These are phyloP conservation scores for Dryadomyces quercivorus DNA, from an alignment of 2,329 filamentous ascomycete genomes.

Conservation along the genomic window DNA sequence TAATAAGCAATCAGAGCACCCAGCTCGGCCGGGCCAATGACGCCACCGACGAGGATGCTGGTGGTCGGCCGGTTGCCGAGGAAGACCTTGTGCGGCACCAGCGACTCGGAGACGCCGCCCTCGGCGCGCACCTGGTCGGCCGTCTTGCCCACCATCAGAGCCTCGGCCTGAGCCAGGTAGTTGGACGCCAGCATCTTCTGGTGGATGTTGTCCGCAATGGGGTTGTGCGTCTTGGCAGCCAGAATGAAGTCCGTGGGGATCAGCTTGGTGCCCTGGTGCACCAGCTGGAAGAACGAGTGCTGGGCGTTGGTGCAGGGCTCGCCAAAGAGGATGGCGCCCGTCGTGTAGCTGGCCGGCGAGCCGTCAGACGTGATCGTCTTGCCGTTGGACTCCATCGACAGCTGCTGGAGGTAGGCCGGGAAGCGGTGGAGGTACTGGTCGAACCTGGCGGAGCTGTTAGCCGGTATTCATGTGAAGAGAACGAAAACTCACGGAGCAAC, in stretches of 20 bases:
- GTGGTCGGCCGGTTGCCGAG: slow-evolving; percentile 94
- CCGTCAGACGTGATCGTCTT: slow-evolving; percentile 89
- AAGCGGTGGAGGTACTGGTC: slow-evolving; percentile 99
- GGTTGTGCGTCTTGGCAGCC: slow-evolving; percentile 93
- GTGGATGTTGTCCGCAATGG: slow-evolving; percentile 81
- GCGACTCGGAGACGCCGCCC: slow-evolving; percentile 51
- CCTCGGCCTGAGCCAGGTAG: slow-evolving; percentile 82
- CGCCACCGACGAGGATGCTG: slow-evolving; percentile 76
- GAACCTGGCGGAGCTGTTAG: slow-evolving; percentile 44
- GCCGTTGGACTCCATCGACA: slow-evolving; percentile 99
- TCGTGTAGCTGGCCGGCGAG: slow-evolving; percentile 92
- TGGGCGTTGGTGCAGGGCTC: slow-evolving; percentile 98
- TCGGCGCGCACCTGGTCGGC: slow-evolving; percentile 68
- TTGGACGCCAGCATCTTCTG: slow-evolving; percentile 93
- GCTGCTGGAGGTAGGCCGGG: slow-evolving; percentile 95
- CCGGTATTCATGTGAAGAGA: neutral
- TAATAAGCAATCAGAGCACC: slow-evolving; percentile 97
- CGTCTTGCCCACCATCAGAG: slow-evolving; percentile 83
- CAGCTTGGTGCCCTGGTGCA: slow-evolving; percentile 98
- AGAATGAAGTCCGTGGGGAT: slow-evolving; percentile 98
- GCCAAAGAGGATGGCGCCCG: slow-evolving; percentile 88
- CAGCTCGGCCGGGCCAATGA: slow-evolving; percentile 87
- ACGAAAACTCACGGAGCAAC: slow-evolving; percentile 69
- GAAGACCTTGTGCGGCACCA: slow-evolving; percentile 99
- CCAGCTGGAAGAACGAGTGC: slow-evolving; percentile 99